These are phyloP conservation scores for Solanum ossicruentum DNA, from an alignment of 257 asterid genomes.

Conservation along the genomic window DNA sequence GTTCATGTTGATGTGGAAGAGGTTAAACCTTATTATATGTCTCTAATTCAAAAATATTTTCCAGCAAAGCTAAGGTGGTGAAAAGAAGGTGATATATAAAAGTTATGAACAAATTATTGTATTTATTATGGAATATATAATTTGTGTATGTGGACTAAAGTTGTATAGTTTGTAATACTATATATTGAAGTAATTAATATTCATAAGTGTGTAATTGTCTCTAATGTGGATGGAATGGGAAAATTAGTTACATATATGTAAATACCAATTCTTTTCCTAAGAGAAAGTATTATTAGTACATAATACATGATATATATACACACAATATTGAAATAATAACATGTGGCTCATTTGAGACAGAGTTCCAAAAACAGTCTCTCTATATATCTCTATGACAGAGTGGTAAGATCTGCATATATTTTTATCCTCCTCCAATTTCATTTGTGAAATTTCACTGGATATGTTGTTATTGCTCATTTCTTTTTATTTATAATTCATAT, in stretches of 20 bases:
- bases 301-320: neutral
- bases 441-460: too few relatives aligned
- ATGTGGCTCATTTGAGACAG: too few relatives aligned
- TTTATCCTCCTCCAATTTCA: too few relatives aligned
- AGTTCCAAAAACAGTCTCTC: too few relatives aligned
- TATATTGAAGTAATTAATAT: neutral
- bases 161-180: neutral
- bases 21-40: neutral
- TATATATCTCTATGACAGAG: too few relatives aligned
- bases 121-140: neutral
- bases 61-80: neutral
- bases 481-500: too few relatives aligned
- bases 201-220: neutral
- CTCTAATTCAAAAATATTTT: neutral
- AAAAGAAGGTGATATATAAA: neutral
- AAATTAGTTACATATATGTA: neutral
- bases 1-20: conserved; percentile 16
- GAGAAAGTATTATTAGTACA: neutral
- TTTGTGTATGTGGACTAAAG: neutral
- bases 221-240: neutral
- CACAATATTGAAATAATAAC: neutral
- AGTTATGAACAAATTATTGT: neutral
- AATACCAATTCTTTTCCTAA: neutral
- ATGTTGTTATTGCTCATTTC: too few relatives aligned
- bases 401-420: too few relatives aligned